A percentile compares a stretch with the other conserved stretches of the same genome.
Conservation (phyloP, 2,329 filamentous ascomycete genomes). For the Trichoderma harzianum region DNA sequence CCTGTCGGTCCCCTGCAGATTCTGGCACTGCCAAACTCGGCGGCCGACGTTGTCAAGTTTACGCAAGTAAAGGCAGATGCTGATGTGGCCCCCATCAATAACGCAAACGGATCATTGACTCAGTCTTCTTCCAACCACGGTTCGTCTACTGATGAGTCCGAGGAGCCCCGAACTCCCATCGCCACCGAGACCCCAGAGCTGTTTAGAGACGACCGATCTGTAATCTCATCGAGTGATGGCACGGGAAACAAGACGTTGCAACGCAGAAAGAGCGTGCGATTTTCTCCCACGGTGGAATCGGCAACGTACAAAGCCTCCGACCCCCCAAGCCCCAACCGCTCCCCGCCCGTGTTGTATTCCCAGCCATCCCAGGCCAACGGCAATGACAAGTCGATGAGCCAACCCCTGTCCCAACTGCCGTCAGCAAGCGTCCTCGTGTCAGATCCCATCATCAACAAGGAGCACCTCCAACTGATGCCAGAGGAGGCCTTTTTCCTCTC, state of each 20-base stretch:
- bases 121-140: neutral
- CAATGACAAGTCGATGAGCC: slow-evolving; percentile 18
- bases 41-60: slow-evolving; percentile 19
- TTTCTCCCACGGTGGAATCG: slow-evolving; percentile 64
- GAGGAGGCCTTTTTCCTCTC: slow-evolving; percentile 90
- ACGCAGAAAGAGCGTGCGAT: slow-evolving; percentile 64
- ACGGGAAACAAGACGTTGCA: slow-evolving; percentile 31
- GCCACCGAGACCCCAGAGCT: slow-evolving; percentile 10
- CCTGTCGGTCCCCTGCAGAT: slow-evolving; percentile 10
- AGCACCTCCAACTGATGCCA: slow-evolving; percentile 86
- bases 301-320: slow-evolving; percentile 55
- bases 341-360: slow-evolving; percentile 24
- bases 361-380: slow-evolving; percentile 22
- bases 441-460: slow-evolving; percentile 49
- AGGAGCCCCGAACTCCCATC: slow-evolving; percentile 17
- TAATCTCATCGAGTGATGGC: slow-evolving; percentile 22
- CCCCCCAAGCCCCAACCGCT: slow-evolving; percentile 47
- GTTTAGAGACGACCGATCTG: slow-evolving; percentile 13
- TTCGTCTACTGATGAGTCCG: slow-evolving; percentile 10
- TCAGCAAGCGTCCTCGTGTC: neutral
- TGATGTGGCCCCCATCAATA: neutral
- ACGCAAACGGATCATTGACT: neutral
- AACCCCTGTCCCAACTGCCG: neutral
- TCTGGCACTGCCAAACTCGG: slow-evolving; percentile 52
- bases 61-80: neutral